phyloP scores from a whole-genome alignment of 2,329 filamentous ascomycete genomes.

The Ceratocystis variospora region DNA sequence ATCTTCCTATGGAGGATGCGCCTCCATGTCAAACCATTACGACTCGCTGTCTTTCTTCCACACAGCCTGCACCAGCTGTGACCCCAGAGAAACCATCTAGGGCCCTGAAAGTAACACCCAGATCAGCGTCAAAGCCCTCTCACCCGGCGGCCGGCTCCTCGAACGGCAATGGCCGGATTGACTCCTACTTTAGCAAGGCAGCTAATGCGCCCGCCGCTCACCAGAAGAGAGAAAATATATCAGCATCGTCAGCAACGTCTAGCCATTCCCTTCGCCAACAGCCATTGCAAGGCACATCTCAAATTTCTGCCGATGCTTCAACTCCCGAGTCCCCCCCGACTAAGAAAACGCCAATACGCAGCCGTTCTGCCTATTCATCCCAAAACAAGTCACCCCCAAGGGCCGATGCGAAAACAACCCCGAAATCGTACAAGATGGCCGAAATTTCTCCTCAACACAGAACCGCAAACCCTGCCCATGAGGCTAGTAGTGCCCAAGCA shows the following conservation, averaged over 20 bases:
- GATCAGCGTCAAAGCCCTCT: background rate
- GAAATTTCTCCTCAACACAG: background rate
- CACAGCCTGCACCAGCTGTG: background rate
- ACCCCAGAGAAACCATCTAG: background rate
- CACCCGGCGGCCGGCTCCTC: background rate
- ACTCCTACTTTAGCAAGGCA: constrained; percentile 15
- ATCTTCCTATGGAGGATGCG: constrained; percentile 18
- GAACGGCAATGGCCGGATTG: constrained; percentile 13
- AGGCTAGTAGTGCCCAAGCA: background rate
- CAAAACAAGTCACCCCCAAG: background rate
- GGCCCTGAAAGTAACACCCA: background rate
- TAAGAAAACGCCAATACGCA: background rate
- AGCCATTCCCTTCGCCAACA: background rate
- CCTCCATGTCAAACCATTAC: constrained; percentile 7
- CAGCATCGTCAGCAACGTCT: background rate
- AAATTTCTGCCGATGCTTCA: background rate
- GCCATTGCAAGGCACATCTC: background rate
- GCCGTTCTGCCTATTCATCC: background rate
- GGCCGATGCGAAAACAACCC: background rate
- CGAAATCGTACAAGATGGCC: background rate
- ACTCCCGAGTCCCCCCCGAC: background rate
- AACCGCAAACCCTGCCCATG: background rate
- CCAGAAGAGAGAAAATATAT: background rate
- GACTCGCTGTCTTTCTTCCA: background rate
- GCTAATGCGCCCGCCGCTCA: background rate